Conservation (phyloP, 2,329 filamentous ascomycete species). For the Pyricularia sp. region DNA sequence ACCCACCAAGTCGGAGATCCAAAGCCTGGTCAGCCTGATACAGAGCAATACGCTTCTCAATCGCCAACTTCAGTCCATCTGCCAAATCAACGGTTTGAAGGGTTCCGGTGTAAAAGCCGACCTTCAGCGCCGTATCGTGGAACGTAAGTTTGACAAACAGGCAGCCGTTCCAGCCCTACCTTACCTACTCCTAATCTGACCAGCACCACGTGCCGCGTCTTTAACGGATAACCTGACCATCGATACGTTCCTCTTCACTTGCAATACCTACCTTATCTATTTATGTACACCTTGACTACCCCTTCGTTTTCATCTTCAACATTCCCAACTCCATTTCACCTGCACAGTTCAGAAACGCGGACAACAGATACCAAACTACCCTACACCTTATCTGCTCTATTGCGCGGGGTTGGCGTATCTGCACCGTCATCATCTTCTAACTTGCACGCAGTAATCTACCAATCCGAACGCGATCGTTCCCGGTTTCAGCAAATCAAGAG, state of each 20-base stretch:
- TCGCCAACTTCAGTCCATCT: constrained; percentile 61
- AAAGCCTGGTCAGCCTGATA: constrained; percentile 29
- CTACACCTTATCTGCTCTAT: too few relatives aligned
- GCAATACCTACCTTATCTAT: not conserved
- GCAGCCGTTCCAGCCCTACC: constrained; percentile 5
- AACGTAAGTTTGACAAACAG: constrained; percentile 46
- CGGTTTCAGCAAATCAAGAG: constrained; percentile 30
- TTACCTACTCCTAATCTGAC: constrained; percentile 1
- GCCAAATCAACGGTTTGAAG: constrained; percentile 58
- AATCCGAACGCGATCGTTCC: constrained; percentile 23
- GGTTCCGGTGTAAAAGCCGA: constrained; percentile 77
- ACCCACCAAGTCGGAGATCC: constrained; percentile 24
- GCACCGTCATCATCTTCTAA: not conserved
- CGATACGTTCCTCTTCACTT: not conserved
- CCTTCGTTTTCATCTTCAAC: not conserved
- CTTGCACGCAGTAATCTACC: constrained; percentile 26
- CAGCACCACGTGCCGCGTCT: not conserved
- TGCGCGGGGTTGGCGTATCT: too few relatives aligned
- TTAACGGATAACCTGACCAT: not conserved
- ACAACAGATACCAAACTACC: not conserved
- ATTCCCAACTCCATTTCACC: not conserved
- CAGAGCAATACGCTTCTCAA: constrained; percentile 35
- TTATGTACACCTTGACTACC: not conserved
- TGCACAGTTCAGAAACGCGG: not conserved
- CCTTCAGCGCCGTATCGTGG: constrained; percentile 64